phyloP scores from a whole-genome alignment of 192 early-diverging fungal genomes.

The Thoreauomyces humboldtii region DNA sequence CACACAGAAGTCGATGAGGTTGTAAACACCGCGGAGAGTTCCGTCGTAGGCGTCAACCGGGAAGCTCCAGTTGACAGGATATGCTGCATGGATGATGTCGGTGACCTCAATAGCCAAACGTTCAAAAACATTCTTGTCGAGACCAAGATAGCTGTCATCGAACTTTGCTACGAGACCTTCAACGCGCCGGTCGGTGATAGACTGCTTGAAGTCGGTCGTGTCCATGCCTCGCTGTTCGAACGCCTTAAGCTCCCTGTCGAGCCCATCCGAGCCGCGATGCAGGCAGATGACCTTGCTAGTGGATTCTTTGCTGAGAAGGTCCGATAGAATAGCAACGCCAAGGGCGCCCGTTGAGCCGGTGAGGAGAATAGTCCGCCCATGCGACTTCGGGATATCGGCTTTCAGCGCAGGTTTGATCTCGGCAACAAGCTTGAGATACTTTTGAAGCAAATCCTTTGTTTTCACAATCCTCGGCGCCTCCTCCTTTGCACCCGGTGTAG shows the following conservation, averaged over 20 bases:
- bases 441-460: neutral
- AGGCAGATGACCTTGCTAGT: constrained; percentile 1
- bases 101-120: neutral
- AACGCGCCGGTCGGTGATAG: neutral
- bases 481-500: neutral
- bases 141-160: neutral
- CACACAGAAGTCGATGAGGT: constrained; percentile 1
- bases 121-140: neutral
- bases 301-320: neutral
- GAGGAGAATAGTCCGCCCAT: neutral
- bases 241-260: neutral
- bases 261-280: constrained; percentile 4
- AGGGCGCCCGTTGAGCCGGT: constrained; percentile 7
- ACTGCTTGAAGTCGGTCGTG: neutral
- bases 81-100: constrained; percentile 7
- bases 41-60: constrained; percentile 18
- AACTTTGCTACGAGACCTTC: neutral
- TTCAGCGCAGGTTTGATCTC: neutral
- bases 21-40: constrained; percentile 3
- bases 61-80: constrained; percentile 20
- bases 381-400: too few relatives aligned
- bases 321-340: neutral
- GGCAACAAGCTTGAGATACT: neutral
- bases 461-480: neutral
- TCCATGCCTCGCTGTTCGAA: neutral